Base-by-base conservation (phyloP, 2,329 filamentous ascomycete species). In the Monosporascus sp. region DNA sequence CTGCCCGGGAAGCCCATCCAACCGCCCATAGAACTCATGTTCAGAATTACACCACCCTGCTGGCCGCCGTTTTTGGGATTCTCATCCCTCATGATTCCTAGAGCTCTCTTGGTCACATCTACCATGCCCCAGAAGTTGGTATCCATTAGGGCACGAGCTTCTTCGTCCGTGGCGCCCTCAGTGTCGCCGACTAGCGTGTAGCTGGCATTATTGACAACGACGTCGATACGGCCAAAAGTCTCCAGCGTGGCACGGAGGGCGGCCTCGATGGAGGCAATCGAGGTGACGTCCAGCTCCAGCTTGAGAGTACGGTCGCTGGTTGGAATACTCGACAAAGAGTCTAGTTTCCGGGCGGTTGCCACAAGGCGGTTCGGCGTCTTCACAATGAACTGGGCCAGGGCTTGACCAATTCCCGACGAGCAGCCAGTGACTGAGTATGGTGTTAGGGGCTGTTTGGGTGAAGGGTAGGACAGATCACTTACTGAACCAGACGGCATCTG, bases 11-110 rank as follows among this genome's bases (percentile, higher is more conserved):
- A 70, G 1, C 65, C 70, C 8, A 64, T 54, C 51, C 65, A 70
- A 0, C 74, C 74, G 4, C 78, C 80, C 60, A 85, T 75, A 3
- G 77, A 81, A 5, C 77, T 80, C 40, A 84, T 65, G 55, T 84
- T 78, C 38, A 82, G 67, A 14, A 85, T 76, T 6, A 79, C 66
- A 7, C 80, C 81, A 3, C 80, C 79, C 46, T 61, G 60, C 35
- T 56, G 58, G 43, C 49, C 74, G 8, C 45, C 55, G 19, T 22
- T 58, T 53, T 63, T 65, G 37, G 49, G 52, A 24, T 69, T 72
- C 45, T 60, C 57, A 40, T 71, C 67, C 5, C 74, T 66, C 64
- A 77, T 69, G 17, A 71, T 61, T 17, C 66, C 65, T 4, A 78
- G 47, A 1, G 68, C 69, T n/a, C 61, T 59, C 50, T 65, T 69